Conservation (phyloP, 2,329 filamentous ascomycete genomes). For the Talaromyces sp. region DNA sequence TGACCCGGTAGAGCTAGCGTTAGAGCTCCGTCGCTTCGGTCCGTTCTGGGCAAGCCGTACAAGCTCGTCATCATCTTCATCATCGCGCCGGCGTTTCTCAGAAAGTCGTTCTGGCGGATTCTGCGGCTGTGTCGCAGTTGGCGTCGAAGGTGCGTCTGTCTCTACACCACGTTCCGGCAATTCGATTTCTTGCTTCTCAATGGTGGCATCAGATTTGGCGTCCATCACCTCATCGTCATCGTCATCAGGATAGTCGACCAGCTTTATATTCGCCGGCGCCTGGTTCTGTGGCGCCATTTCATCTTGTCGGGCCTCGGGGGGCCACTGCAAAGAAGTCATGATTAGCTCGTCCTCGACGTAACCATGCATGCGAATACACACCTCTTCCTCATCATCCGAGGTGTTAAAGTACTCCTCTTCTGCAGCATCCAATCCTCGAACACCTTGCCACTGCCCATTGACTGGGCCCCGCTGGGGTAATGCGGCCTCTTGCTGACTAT, state of each 20-base stretch:
- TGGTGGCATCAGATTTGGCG: constrained; percentile 34
- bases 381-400: constrained; percentile 78
- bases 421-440: constrained; percentile 77
- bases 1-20: constrained; percentile 26
- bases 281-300: constrained; percentile 33
- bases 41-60: constrained; percentile 62
- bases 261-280: constrained; percentile 57
- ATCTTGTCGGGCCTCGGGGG: constrained; percentile 33
- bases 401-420: constrained; percentile 94
- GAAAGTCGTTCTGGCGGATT: constrained; percentile 69
- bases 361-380: constrained; percentile 15
- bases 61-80: constrained; percentile 92
- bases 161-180: constrained; percentile 16
- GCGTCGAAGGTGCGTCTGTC: constrained; percentile 22
- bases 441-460: constrained; percentile 61
- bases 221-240: constrained; percentile 66
- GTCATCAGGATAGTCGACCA: constrained; percentile 91
- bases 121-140: constrained; percentile 18
- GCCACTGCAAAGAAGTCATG: constrained; percentile 21
- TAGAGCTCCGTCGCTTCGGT: constrained; percentile 43
- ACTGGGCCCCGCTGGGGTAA: constrained; percentile 39
- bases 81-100: constrained; percentile 77
- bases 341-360: background rate
- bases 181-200: constrained; percentile 17
- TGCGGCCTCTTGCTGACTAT: constrained; percentile 64